Conservation (phyloP, 768 basidiomycete species). For the Xerocomellus dryophilus region DNA sequence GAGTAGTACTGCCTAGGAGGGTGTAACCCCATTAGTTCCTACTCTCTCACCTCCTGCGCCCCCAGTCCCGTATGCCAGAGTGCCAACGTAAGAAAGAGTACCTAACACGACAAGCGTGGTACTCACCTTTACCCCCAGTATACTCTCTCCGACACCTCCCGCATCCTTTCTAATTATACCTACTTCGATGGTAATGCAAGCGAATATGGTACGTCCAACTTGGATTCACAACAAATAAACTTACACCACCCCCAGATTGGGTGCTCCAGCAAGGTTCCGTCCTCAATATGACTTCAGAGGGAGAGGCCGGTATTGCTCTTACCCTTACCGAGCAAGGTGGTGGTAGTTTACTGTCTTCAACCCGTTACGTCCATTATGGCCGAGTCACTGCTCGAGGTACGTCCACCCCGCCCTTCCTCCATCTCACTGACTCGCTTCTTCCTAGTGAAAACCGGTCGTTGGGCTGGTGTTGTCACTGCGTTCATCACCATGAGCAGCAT, state of each 20-base stretch:
- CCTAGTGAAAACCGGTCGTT: constrained; percentile 73
- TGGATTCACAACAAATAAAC: neutral
- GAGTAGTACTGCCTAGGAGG: constrained; percentile 77
- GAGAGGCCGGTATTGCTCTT: constrained; percentile 61
- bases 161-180: constrained; percentile 63
- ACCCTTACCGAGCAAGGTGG: constrained; percentile 66
- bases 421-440: neutral
- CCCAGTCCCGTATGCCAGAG: constrained; percentile 72
- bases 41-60: constrained; percentile 59
- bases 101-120: neutral
- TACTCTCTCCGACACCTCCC: constrained; percentile 61
- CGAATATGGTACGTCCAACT: constrained; percentile 48
- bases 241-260: constrained; percentile 50
- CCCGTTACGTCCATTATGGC: constrained; percentile 81
- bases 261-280: constrained; percentile 64
- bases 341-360: constrained; percentile 76
- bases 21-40: constrained; percentile 76
- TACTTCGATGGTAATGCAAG: constrained; percentile 73
- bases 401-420: neutral
- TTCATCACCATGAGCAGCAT: constrained; percentile 83
- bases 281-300: constrained; percentile 57
- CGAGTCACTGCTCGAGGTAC: constrained; percentile 62
- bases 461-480: constrained; percentile 80
- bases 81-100: constrained; percentile 43
- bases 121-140: constrained; percentile 38